A percentile compares a stretch with the other conserved stretches of the same genome.
Evolutionary conservation across 768 basidiomycete genomes (phyloP).

Genomic region (Sistotremastrum niveocremeum): DNA sequence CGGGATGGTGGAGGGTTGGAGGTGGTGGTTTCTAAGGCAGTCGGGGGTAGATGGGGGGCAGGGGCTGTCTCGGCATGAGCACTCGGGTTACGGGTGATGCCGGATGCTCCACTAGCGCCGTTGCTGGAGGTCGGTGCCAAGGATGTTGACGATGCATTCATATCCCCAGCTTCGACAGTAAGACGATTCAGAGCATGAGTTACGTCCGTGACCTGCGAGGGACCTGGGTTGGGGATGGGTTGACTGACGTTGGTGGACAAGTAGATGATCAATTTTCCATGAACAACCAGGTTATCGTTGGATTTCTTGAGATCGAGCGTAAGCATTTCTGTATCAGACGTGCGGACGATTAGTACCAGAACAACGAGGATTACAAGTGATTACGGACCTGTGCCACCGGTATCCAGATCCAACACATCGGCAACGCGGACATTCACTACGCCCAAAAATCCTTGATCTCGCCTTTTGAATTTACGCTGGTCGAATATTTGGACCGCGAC

Average conservation of each 20-base stretch:
- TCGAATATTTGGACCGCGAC: slow-evolving; percentile 98
- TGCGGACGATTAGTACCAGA: background rate
- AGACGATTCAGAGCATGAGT: slow-evolving; percentile 29
- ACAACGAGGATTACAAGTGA: slow-evolving; percentile 5
- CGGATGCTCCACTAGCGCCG: slow-evolving; percentile 11
- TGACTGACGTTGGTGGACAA: slow-evolving; percentile 82
- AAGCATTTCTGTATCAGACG: slow-evolving; percentile 62
- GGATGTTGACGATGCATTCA: slow-evolving; percentile 46
- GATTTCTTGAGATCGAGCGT: slow-evolving; percentile 96
- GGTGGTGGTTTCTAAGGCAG: slow-evolving; percentile 13
- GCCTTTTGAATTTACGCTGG: slow-evolving; percentile 97
- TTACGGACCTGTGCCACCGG: slow-evolving; percentile 81
- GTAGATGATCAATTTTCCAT: slow-evolving; percentile 95
- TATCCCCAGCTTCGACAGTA: slow-evolving; percentile 39
- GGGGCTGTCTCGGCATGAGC: slow-evolving; percentile 34
- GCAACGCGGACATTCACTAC: slow-evolving; percentile 91
- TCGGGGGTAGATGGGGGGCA: slow-evolving; percentile 4
- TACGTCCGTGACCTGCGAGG: slow-evolving; percentile 51
- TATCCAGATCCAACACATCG: slow-evolving; percentile 81
- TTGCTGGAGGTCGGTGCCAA: slow-evolving; percentile 36
- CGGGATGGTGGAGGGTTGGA: slow-evolving; percentile 14
- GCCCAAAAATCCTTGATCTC: slow-evolving; percentile 95
- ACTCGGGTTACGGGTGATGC: slow-evolving; percentile 52
- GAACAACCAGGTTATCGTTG: slow-evolving; percentile 96
- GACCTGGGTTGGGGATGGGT: slow-evolving; percentile 76